Evolutionary conservation across 208 protist genomes (phyloP).

Genomic region (Trypanosoma melophagium): DNA sequence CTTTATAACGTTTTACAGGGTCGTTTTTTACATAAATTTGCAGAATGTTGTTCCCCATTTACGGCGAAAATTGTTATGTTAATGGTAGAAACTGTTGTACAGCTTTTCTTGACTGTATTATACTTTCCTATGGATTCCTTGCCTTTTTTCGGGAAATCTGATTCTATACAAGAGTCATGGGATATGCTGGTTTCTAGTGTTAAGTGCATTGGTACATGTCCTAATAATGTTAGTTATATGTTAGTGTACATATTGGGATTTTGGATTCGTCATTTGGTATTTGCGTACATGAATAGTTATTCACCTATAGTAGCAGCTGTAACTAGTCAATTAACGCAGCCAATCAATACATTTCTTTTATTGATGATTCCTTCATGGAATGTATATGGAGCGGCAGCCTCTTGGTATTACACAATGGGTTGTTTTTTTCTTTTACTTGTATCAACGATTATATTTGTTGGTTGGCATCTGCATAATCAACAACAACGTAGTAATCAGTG

Average conservation of each 20-base stretch:
- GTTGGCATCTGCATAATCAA: slow-evolving; percentile 30
- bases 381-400: slow-evolving; percentile 33
- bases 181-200: slow-evolving; percentile 32
- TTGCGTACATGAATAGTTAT: slow-evolving; percentile 46
- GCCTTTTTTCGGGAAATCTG: slow-evolving; percentile 38
- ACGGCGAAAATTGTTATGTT: slow-evolving; percentile 44
- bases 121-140: slow-evolving; percentile 49
- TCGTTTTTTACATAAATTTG: slow-evolving; percentile 37
- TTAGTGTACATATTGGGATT: slow-evolving; percentile 40
- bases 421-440: slow-evolving; percentile 44
- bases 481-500: background rate
- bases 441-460: slow-evolving; percentile 36
- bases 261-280: slow-evolving; percentile 44
- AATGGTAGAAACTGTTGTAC: slow-evolving; percentile 29
- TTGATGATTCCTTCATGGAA: slow-evolving; percentile 42
- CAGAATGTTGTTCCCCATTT: slow-evolving; percentile 26
- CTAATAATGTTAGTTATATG: slow-evolving; percentile 39
- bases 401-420: slow-evolving; percentile 33
- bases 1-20: slow-evolving; percentile 54
- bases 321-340: slow-evolving; percentile 37
- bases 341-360: slow-evolving; percentile 45
- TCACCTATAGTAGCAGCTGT: slow-evolving; percentile 41
- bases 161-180: slow-evolving; percentile 39
- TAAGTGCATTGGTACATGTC: slow-evolving; percentile 27
- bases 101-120: slow-evolving; percentile 31